A percentile compares a stretch with the other conserved stretches of the same genome.
Evolutionary conservation across 192 early-diverging fungal species (phyloP).

Genomic region (Coemansia sp.): DNA sequence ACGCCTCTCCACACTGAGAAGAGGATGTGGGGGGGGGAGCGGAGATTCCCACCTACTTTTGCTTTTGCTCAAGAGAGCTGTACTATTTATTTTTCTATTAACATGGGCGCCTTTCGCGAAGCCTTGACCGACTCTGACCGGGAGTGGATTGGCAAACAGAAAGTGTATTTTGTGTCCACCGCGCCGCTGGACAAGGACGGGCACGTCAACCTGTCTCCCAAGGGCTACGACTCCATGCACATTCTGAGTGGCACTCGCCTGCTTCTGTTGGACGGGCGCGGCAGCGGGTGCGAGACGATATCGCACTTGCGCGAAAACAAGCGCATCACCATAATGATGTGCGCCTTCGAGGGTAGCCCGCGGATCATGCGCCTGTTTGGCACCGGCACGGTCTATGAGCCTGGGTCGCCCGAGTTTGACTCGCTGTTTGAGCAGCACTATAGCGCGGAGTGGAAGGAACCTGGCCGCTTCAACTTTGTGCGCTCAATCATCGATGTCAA

Average conservation of each 20-base stretch:
- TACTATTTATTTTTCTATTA: not conserved
- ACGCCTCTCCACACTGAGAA: no score
- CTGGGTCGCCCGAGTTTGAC: constrained; percentile 50
- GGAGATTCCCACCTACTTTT: not conserved
- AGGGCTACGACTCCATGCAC: constrained; percentile 59
- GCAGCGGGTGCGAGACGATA: constrained; percentile 59
- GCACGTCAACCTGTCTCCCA: constrained; percentile 60
- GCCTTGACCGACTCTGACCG: constrained; percentile 44
- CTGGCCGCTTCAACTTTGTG: constrained; percentile 41
- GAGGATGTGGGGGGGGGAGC: not conserved
- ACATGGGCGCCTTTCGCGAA: constrained; percentile 54
- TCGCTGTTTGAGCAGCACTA: constrained; percentile 49
- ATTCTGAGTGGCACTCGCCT: constrained; percentile 43
- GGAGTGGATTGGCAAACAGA: constrained; percentile 58
- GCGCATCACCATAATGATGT: constrained; percentile 64
- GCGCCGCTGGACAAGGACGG: constrained; percentile 54
- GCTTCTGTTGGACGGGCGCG: constrained; percentile 37
- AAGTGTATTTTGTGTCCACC: constrained; percentile 58
- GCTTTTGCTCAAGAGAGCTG: no score
- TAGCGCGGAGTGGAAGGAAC: constrained; percentile 27
- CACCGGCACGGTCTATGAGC: constrained; percentile 52
- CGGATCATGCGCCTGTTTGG: constrained; percentile 63
- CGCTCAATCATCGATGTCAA: constrained; percentile 57
- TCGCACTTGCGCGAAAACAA: constrained; percentile 63
- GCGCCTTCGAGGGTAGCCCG: constrained; percentile 63